Evolutionary conservation across 2,329 filamentous ascomycete species (phyloP).

Genomic region (Lachnellula hyalina): DNA sequence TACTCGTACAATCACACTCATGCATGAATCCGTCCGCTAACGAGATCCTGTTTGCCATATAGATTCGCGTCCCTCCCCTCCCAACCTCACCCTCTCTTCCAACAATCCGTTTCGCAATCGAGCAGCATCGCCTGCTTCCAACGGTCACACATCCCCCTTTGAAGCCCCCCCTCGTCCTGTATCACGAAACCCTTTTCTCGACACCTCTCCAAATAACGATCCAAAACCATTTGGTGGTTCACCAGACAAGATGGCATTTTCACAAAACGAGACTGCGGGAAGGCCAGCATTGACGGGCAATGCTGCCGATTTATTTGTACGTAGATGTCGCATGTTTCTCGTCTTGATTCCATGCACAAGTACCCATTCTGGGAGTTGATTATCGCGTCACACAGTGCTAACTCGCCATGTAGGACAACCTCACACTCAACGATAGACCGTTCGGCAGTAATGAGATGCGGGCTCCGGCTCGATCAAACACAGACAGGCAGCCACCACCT

Average conservation of each 20-base stretch:
- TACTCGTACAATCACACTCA: not conserved
- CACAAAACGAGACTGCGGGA: slow-evolving; percentile 34
- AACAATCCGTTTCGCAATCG: slow-evolving; percentile 80
- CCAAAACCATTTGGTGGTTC: slow-evolving; percentile 25
- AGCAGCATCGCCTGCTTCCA: slow-evolving; percentile 52
- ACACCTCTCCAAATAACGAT: slow-evolving; percentile 35
- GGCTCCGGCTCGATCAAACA: slow-evolving; percentile 32
- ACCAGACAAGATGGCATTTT: slow-evolving; percentile 45
- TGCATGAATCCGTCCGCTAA: slow-evolving; percentile 29
- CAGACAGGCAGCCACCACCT: slow-evolving; percentile 39
- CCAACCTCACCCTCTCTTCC: slow-evolving; percentile 61
- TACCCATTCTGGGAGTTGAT: not conserved
- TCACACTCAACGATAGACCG: slow-evolving; percentile 59
- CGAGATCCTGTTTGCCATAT: slow-evolving; percentile 24
- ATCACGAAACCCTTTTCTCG: slow-evolving; percentile 73
- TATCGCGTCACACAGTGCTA: slow-evolving; percentile 26
- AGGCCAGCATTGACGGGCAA: slow-evolving; percentile 40
- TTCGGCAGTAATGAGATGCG: slow-evolving; percentile 32
- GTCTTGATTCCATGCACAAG: not conserved
- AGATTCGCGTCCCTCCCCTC: slow-evolving; percentile 40
- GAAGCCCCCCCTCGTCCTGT: slow-evolving; percentile 53
- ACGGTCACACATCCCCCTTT: slow-evolving; percentile 49
- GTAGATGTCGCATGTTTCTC: slow-evolving; percentile 35
- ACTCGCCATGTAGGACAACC: slow-evolving; percentile 50
- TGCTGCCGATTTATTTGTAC: slow-evolving; percentile 71